Evolutionary conservation across 2,329 filamentous ascomycete species (phyloP), one percentile per base, ranked within the genome.

Genomic region (Cercospora brassicicola): DNA sequence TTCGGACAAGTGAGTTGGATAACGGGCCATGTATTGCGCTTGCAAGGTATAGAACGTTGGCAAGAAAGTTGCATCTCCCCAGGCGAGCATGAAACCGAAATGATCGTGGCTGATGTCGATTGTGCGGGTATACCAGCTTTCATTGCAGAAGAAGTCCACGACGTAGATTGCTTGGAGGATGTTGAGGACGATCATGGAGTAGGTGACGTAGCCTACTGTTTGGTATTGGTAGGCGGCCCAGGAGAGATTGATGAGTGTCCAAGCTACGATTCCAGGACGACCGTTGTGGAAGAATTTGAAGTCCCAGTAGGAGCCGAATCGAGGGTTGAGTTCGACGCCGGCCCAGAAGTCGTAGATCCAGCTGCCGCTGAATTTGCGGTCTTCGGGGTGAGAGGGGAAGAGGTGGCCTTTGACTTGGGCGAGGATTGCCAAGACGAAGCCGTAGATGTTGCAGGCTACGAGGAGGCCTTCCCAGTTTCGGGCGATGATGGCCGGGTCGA

Each of bases 61-160:
- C 13, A 73, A 31, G 62, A 71, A 73, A 18, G 67, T 73, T 18
- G 69, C 69, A 28, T 71, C 69, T 36, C 71, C 71, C 71, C 71
- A 73, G 4, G 71, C 69, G 2, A 73, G 64, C 69, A 71, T 71
- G 62, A 73, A 71, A n/a, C 71, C 71, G 53, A 73, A 73, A 26
- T 73, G 71, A 18, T 73, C 71, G 64, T 73, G 71, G 65, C 61
- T 66, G 62, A 73, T 73, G 66, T 73, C 71, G 62, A 73, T 69
- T 2, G 71, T 73, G 20, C 71, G 60, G 2, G 67, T 67, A 51
- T 72, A 70, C 68, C 70, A 72, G 65, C 67, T 66, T 55, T 72
- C 70, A 63, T 72, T 70, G 62, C 67, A 48, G 57, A 71, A 71
- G 68, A 72, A 72, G 67, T 72, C 70, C 28, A 72, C 62, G 15